phyloP scores from a whole-genome alignment of 352 stramenopile genomes.

The Phytophthora rubi region DNA sequence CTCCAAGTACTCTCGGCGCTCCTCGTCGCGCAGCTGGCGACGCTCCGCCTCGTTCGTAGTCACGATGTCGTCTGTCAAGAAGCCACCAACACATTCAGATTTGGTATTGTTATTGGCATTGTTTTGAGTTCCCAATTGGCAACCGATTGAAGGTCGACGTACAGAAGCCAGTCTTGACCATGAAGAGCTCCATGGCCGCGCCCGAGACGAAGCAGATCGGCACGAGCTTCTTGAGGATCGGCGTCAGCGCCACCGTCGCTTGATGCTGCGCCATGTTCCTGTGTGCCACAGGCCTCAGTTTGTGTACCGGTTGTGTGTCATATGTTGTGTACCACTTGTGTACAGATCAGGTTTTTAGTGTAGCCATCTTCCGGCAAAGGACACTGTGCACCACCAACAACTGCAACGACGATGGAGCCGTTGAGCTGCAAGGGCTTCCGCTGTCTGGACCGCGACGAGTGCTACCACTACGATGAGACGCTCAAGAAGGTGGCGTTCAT shows the following conservation, averaged over 20 bases:
- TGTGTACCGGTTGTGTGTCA: conserved; percentile 1
- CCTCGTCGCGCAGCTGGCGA: conserved; percentile 65
- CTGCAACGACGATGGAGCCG: conserved; percentile 7
- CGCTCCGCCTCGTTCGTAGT: conserved; percentile 79
- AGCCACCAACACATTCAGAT: conserved; percentile 19
- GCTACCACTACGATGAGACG: conserved; percentile 56
- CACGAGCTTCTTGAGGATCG: conserved; percentile 86
- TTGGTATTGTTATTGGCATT: not conserved
- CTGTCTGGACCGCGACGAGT: conserved; percentile 71
- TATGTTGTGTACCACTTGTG: conserved; percentile 1
- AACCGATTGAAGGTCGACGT: conserved; percentile 15
- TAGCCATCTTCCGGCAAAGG: conserved; percentile 22
- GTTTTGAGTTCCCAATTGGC: not conserved
- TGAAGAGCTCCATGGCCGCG: conserved; percentile 87
- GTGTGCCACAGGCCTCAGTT: not conserved
- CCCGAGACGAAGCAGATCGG: conserved; percentile 87
- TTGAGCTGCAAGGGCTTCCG: conserved; percentile 48
- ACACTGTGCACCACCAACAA: conserved; percentile 14
- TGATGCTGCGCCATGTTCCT: conserved; percentile 31
- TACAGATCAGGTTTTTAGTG: conserved; percentile 1
- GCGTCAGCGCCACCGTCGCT: conserved; percentile 57
- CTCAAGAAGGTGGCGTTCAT: conserved; percentile 43
- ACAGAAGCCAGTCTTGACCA: conserved; percentile 92
- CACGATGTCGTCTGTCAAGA: conserved; percentile 81
- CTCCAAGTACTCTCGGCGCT: conserved; percentile 53